A percentile compares a stretch with the other conserved stretches of the same genome.
These are phyloP conservation scores for Erigeron canadensis DNA, from an alignment of 129 eudicot species.

Conservation along the genomic window DNA sequence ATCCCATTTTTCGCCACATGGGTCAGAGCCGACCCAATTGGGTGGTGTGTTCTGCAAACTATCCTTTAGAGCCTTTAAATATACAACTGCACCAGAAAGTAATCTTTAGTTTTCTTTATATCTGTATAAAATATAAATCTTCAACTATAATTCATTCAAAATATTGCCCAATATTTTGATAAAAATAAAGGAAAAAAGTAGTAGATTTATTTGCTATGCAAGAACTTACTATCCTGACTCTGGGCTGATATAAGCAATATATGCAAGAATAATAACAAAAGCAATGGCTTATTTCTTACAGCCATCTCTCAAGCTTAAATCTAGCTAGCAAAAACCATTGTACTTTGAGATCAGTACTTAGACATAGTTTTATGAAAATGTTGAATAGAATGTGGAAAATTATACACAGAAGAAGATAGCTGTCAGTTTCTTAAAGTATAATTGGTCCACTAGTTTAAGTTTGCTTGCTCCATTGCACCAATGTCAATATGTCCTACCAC, in stretches of 20 bases:
- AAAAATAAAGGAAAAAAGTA: too few relatives aligned
- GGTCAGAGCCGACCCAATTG: slow-evolving; percentile 71
- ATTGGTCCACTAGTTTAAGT: slow-evolving; percentile 26
- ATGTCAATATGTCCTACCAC: slow-evolving; percentile 28
- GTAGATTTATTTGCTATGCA: too few relatives aligned
- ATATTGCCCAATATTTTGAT: too few relatives aligned
- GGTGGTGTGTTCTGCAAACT: slow-evolving; percentile 63
- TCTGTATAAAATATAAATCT: too few relatives aligned
- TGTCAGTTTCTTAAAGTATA: slow-evolving; percentile 5
- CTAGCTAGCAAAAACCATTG: slow-evolving; percentile 6
- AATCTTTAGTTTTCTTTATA: not conserved
- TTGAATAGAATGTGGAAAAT: not conserved
- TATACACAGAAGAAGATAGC: slow-evolving; percentile 19
- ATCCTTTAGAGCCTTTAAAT: slow-evolving; percentile 51
- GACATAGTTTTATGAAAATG: slow-evolving; percentile 17
- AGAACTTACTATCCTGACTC: slow-evolving; percentile 34
- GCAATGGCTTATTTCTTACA: slow-evolving; percentile 25
- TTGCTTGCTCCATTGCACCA: slow-evolving; percentile 23
- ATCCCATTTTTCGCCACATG: slow-evolving; percentile 60
- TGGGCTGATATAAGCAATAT: slow-evolving; percentile 34
- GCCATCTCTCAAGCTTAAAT: slow-evolving; percentile 24
- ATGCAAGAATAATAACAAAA: slow-evolving; percentile 30
- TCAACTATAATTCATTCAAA: too few relatives aligned
- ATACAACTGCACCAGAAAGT: slow-evolving; percentile 41
- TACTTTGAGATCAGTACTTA: slow-evolving; percentile 20